Evolutionary conservation across 441 rosid genomes (phyloP), one percentile per base, ranked within the genome.

Genomic region (Euphorbia celastroides): DNA sequence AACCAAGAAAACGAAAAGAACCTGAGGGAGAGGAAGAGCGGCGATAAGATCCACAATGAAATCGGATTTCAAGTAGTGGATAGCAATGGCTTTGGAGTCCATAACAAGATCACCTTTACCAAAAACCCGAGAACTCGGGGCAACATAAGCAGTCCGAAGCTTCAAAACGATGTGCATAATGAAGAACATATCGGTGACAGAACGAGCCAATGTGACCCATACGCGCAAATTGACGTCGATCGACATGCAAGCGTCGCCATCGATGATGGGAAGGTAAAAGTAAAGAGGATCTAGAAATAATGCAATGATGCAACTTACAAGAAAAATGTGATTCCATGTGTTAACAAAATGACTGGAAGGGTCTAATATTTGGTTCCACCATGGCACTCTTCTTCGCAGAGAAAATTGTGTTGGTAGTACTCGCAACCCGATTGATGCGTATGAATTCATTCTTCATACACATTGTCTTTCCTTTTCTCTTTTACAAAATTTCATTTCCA

Each of bases 21-120:
- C 98, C 96, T 93, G 98, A 58, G 97, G 98, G 28, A 93, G 84
- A 5, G 98, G 98, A 64, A 93, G 90, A 64, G 88, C 74, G 20
- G 97, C 97, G 6, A 87, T 81, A 0, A 89, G 75, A 81, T 93
- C 98, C 27, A 89, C 67, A 32, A 82, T 34, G 51, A 93, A 91
- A 73, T 88, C 90, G 1, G 82, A 41, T 75, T 72, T 86, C 72
- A 90, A 62, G 69, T 91, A 93, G 38, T 86, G 82, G 62, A 65
- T 67, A 19, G 95, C 84, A 63, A 89, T 93, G 80, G 83, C 87
- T 69, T 62, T 80, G 0, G 87, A 70, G 72, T 93, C 97, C 93
- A 78, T 88, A 25, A 91, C 96, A 1, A 93, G 88, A 74, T 91
- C 96, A 17, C 96, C 98, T 7, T 86, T 82, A 5, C 97, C 97